Evolutionary conservation across 257 asterid species (phyloP).

Genomic region (Cynanchum wilfordii): DNA sequence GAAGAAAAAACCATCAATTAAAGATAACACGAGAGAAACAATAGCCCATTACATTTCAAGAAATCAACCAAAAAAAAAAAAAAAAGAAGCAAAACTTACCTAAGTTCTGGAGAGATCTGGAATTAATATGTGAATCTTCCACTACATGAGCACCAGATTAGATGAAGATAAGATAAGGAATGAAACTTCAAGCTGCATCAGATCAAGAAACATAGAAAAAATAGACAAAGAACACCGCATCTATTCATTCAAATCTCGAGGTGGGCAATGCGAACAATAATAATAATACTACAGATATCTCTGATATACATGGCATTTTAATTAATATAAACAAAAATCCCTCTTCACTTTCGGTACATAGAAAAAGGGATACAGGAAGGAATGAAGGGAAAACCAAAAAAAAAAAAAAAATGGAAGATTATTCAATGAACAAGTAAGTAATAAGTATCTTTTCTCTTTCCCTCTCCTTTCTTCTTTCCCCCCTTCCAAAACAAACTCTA

Average conservation of each 20-base stretch:
- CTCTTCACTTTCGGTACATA: slow-evolving; percentile 2
- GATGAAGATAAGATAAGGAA: background rate
- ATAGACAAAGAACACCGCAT: background rate
- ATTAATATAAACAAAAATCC: background rate
- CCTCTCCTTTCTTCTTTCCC: slow-evolving; percentile 4
- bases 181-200: slow-evolving; percentile 4
- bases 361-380: background rate
- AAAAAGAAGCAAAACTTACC: slow-evolving; percentile 11
- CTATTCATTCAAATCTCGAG: background rate
- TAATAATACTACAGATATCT: too few relatives aligned
- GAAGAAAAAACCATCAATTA: background rate
- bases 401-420: slow-evolving; percentile 16
- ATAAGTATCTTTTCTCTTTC: slow-evolving; percentile 11
- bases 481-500: slow-evolving; percentile 4
- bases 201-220: background rate
- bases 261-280: background rate
- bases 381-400: background rate
- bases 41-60: background rate
- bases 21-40: background rate
- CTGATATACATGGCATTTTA: background rate
- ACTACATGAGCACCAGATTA: background rate
- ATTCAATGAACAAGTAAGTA: slow-evolving; percentile 36
- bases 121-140: slow-evolving; percentile 8
- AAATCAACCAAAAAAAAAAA: background rate
- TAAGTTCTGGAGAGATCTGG: slow-evolving; percentile 14